These are phyloP conservation scores for Pestalotiopsis sp. DNA, from an alignment of 2,329 filamentous ascomycete genomes.

Conservation along the genomic window DNA sequence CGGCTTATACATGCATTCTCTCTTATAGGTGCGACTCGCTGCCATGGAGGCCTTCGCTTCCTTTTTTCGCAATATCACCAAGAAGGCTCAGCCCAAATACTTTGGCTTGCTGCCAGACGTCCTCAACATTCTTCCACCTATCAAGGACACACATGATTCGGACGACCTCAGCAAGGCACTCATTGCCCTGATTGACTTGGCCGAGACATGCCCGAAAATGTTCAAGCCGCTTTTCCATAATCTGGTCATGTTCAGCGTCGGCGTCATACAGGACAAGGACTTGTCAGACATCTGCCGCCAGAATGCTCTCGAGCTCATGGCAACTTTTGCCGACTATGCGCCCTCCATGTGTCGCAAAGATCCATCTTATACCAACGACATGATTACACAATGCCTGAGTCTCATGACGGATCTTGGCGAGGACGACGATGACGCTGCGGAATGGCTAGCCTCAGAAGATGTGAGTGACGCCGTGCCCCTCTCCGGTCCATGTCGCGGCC, in stretches of 20 bases:
- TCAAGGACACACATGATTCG: constrained; percentile 89
- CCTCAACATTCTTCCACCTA: constrained; percentile 89
- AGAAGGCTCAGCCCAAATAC: constrained; percentile 89
- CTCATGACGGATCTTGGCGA: constrained; percentile 96
- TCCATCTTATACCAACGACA: constrained; percentile 85
- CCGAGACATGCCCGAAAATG: constrained; percentile 95
- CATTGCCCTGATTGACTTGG: constrained; percentile 88
- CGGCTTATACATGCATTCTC: background rate
- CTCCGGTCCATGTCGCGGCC: background rate
- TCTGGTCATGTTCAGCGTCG: constrained; percentile 89
- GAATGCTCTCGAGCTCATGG: constrained; percentile 95
- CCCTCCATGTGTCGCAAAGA: constrained; percentile 96
- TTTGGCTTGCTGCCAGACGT: constrained; percentile 86
- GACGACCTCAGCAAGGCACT: constrained; percentile 91
- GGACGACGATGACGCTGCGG: constrained; percentile 91
- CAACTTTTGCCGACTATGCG: constrained; percentile 93
- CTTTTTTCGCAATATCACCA: constrained; percentile 89
- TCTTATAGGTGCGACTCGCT: constrained; percentile 76
- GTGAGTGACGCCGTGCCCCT: constrained; percentile 49
- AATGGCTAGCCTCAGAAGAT: constrained; percentile 94
- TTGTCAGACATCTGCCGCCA: constrained; percentile 87
- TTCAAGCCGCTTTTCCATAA: constrained; percentile 94
- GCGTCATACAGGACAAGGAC: constrained; percentile 95
- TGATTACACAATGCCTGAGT: constrained; percentile 98
- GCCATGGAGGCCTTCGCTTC: constrained; percentile 97